Evolutionary conservation across 2,329 filamentous ascomycete species (phyloP), one percentile per base, ranked within the genome.

Genomic region (Penicillium sp.): DNA sequence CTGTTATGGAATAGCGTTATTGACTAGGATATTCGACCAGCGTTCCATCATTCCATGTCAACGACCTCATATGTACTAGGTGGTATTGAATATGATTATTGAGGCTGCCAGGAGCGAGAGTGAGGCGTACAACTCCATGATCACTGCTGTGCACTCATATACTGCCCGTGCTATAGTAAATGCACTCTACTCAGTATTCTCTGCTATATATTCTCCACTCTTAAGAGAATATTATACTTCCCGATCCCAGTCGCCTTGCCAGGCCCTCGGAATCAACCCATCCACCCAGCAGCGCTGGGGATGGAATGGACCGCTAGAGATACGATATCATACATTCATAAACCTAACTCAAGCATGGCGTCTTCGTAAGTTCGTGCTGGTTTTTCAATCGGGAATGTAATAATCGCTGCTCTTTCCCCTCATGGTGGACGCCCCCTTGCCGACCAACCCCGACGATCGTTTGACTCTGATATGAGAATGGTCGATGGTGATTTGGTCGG

Each of bases 381-480:
- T 12, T 22, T 22, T n/a, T 31, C 43, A 31, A 22, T 47, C n/a
- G 28, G 10, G 14, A 31, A 31, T 47, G 22, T 22, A 22, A 28
- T 31, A 17, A 28, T 34, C 43, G 17, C 2, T 34, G 45, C 20
- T n/a, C 25, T n/a, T 38, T 14, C 22, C 49, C 34, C 14, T 34
- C 42, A 48, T 12, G 28, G 45, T 17, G 20, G 20, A 51, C 54
- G 39, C 11, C 54, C 49, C 57, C 49, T 49, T 54, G 15, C 54
- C 43, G 54, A 56, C 28, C 34, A 37, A 34, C 35, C n/a, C 45
- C 17, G 22, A 25, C 57, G 57, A 57, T 60, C 62, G 55, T 62
- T 59, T 60, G 57, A 62, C 42, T 41, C 51, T 59, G 51, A 55
- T 37, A 38, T 50, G 45, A 22, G 15, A 22, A 39, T 48, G 37